These are phyloP conservation scores for Malbranchea cinnamomea DNA, from an alignment of 2,329 filamentous ascomycete genomes.

Conservation along the genomic window DNA sequence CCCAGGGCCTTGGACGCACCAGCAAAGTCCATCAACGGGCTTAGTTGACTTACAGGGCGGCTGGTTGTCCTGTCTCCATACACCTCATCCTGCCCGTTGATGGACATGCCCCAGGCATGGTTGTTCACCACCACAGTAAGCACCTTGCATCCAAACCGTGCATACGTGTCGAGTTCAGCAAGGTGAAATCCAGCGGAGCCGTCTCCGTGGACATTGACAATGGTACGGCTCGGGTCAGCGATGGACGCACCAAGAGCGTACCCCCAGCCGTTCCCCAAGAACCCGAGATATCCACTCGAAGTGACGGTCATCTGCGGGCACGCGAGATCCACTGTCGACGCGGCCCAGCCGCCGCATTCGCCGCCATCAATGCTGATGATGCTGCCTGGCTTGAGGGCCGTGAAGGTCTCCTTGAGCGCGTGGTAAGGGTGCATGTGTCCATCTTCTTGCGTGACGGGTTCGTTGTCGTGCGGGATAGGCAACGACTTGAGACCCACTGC, in stretches of 20 bases:
- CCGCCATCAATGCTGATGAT: conserved; percentile 1
- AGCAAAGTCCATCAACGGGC: too few species aligned
- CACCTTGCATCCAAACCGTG: background rate
- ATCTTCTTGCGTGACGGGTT: too few species aligned
- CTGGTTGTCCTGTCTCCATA: background rate
- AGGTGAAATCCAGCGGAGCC: background rate
- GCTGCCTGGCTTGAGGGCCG: background rate
- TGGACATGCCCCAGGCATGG: background rate
- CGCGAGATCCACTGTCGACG: background rate
- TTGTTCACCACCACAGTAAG: background rate
- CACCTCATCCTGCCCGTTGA: background rate
- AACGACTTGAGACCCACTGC: too few species aligned
- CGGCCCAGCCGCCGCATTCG: background rate
- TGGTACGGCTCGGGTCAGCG: background rate
- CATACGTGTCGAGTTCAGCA: background rate
- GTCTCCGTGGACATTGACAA: background rate
- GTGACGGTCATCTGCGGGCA: background rate
- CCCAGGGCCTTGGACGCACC: too few species aligned
- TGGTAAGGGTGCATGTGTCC: background rate
- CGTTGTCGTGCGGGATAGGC: too few species aligned
- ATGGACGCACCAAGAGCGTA: background rate
- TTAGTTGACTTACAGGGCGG: background rate
- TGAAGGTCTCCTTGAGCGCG: background rate
- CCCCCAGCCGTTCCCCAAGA: background rate
- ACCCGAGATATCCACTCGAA: background rate